A percentile compares a stretch with the other conserved stretches of the same genome.
phyloP scores from a whole-genome alignment of 208 protist genomes.

The Leishmania braziliensis region DNA sequence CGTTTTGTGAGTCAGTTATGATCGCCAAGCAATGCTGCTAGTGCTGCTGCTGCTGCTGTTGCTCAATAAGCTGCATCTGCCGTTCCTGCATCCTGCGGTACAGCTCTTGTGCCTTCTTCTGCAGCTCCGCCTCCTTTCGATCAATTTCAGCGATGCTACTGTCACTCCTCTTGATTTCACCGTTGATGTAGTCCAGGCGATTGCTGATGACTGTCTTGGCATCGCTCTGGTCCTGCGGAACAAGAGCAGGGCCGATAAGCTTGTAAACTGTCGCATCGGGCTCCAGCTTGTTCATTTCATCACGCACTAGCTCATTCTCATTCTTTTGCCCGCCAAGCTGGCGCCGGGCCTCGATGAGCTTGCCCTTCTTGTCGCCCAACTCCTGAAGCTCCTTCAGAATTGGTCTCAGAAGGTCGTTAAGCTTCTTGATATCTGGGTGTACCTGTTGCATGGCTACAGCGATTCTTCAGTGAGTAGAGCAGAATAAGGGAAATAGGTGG shows the following conservation, averaged over 20 bases:
- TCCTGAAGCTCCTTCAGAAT: constrained; percentile 85
- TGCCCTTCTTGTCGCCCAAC: constrained; percentile 84
- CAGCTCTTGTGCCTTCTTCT: constrained; percentile 77
- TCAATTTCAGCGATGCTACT: constrained; percentile 77
- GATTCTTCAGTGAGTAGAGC: background rate
- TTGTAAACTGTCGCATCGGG: constrained; percentile 93
- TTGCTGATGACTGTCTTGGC: constrained; percentile 91
- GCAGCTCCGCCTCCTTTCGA: constrained; percentile 73
- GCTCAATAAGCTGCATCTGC: constrained; percentile 63
- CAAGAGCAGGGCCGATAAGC: constrained; percentile 94
- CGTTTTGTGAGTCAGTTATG: background rate
- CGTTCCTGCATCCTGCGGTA: constrained; percentile 88
- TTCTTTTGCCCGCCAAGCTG: constrained; percentile 93
- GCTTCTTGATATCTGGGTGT: constrained; percentile 77
- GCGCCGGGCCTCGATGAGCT: constrained; percentile 81
- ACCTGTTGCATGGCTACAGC: constrained; percentile 61
- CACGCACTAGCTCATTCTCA: constrained; percentile 94
- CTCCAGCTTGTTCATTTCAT: constrained; percentile 93
- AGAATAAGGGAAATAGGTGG: background rate
- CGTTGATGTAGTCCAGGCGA: constrained; percentile 93
- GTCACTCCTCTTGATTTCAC: constrained; percentile 87
- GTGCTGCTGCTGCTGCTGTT: constrained; percentile 54
- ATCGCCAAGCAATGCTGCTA: background rate
- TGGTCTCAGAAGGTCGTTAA: constrained; percentile 76
- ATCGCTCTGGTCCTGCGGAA: constrained; percentile 92